Evolutionary conservation across 352 stramenopile species (phyloP).

Genomic region (Phytophthora syringae): DNA sequence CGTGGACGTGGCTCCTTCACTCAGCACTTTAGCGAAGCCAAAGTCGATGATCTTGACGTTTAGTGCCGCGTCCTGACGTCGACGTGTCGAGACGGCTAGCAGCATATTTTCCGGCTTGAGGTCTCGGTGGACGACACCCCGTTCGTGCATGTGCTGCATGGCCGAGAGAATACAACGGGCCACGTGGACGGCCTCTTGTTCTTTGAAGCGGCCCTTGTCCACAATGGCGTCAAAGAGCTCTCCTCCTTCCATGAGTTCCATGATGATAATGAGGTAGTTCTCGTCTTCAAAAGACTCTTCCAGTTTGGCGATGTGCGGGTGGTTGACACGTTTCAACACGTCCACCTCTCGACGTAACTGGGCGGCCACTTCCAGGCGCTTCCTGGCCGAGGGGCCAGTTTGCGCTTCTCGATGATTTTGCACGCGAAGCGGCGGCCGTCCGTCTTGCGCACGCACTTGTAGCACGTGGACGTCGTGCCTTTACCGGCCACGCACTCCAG

Average conservation of each 20-base stretch:
- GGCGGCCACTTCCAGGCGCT: constrained; percentile 58
- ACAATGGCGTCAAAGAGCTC: constrained; percentile 88
- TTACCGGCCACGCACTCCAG: constrained; percentile 69
- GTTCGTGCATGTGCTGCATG: constrained; percentile 77
- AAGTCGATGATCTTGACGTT: constrained; percentile 99
- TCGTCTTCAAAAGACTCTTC: constrained; percentile 76
- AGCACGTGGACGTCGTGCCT: constrained; percentile 78
- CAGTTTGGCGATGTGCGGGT: constrained; percentile 75
- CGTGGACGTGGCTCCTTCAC: constrained; percentile 55
- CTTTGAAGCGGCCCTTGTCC: constrained; percentile 61
- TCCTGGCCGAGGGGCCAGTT: constrained; percentile 52
- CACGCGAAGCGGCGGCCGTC: constrained; percentile 68
- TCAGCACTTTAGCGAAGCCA: constrained; percentile 94
- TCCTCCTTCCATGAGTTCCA: constrained; percentile 79
- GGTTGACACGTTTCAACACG: constrained; percentile 62
- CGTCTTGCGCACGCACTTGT: constrained; percentile 53
- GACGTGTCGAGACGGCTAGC: constrained; percentile 41
- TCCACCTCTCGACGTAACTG: constrained; percentile 75
- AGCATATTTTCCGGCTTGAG: constrained; percentile 85
- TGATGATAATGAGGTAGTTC: constrained; percentile 68
- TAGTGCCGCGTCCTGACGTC: constrained; percentile 29
- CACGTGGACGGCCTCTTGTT: constrained; percentile 62
- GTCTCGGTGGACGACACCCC: constrained; percentile 73
- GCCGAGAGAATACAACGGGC: constrained; percentile 66
- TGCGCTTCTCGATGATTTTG: constrained; percentile 83